Percentiles rank a stretch among this genome's conserved stretches.
Conservation (phyloP, 2,329 filamentous ascomycete genomes). For the Trichoderma hamatum region DNA sequence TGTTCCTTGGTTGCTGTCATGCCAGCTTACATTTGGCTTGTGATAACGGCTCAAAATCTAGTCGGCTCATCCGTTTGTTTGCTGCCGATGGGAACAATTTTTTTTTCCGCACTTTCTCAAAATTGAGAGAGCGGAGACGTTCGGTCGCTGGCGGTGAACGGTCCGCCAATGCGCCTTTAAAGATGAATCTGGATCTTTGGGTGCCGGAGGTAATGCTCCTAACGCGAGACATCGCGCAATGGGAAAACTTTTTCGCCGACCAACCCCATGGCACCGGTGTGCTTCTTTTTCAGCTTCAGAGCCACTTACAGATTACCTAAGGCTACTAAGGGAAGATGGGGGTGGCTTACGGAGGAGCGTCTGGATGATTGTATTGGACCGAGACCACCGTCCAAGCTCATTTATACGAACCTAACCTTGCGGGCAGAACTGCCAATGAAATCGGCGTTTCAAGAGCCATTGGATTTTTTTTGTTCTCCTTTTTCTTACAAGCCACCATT, state of each 20-base stretch:
- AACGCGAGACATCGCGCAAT: slow-evolving; percentile 5
- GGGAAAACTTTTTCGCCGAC: slow-evolving; percentile 21
- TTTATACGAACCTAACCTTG: neutral
- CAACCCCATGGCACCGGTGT: neutral
- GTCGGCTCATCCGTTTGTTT: neutral
- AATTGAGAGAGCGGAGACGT: slow-evolving; percentile 1
- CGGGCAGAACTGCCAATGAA: neutral
- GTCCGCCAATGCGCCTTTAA: neutral
- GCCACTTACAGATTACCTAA: slow-evolving; percentile 8
- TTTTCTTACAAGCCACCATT: neutral
- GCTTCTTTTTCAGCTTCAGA: neutral
- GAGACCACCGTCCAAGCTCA: neutral
- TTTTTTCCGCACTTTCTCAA: neutral
- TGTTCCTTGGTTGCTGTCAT: neutral
- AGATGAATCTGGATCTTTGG: neutral
- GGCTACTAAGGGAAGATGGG: neutral
- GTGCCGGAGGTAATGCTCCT: slow-evolving; percentile 24
- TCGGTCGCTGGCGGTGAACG: neutral
- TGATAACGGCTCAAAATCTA: neutral
- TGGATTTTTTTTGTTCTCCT: neutral
- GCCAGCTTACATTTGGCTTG: neutral
- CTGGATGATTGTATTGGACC: neutral
- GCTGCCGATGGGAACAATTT: neutral
- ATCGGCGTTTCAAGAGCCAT: neutral
- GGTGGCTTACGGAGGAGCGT: neutral